A percentile compares a stretch with the other conserved stretches of the same genome.
These are phyloP conservation scores for Viola pubescens DNA, from an alignment of 441 rosid genomes.

Conservation along the genomic window DNA sequence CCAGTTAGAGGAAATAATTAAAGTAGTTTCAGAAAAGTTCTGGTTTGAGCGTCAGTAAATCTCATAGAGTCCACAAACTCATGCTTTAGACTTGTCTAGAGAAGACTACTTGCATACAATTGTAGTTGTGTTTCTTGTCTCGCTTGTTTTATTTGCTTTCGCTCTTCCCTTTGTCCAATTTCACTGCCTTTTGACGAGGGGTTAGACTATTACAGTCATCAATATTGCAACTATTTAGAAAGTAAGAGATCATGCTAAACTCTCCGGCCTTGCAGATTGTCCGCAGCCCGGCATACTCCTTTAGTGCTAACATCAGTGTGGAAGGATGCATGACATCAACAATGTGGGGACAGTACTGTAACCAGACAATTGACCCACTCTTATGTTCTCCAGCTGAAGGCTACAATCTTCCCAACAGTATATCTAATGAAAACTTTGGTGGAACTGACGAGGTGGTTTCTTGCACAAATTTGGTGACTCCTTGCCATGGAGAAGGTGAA, in stretches of 20 bases:
- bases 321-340: slow-evolving; percentile 75
- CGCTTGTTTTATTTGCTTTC: not conserved
- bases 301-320: slow-evolving; percentile 70
- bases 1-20: not conserved
- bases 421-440: slow-evolving; percentile 15
- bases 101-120: no score
- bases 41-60: not conserved
- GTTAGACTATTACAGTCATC: slow-evolving; percentile 1
- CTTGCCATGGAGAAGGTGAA: slow-evolving; percentile 52
- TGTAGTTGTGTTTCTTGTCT: not conserved
- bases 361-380: slow-evolving; percentile 66
- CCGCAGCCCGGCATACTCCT: slow-evolving; percentile 62
- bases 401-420: slow-evolving; percentile 23
- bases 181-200: not conserved
- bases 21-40: not conserved
- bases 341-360: slow-evolving; percentile 84
- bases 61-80: no score
- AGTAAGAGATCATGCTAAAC: not conserved
- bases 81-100: no score
- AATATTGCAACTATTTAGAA: slow-evolving; percentile 5
- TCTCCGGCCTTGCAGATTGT: slow-evolving; percentile 52
- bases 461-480: slow-evolving; percentile 40
- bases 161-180: not conserved
- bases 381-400: slow-evolving; percentile 47
- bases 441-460: slow-evolving; percentile 38